Evolutionary conservation across 306 rosid genomes (phyloP), one percentile per base, ranked within the genome.

Genomic region (Corylus americana): DNA sequence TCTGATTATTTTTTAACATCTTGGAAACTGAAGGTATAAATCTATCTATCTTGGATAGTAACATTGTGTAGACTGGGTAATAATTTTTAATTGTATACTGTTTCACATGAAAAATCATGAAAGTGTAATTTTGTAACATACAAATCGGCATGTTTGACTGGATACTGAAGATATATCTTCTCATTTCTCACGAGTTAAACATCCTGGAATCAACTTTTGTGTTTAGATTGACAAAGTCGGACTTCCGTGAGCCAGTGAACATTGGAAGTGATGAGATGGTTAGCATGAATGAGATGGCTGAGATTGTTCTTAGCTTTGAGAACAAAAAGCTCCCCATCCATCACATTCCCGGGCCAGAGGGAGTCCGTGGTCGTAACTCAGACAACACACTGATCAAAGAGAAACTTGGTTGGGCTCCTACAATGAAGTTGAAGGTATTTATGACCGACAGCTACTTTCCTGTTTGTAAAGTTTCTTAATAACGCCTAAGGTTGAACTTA

Each of bases 181-280:
- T 66, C 75, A 55, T 62, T 47, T 44, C 57, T 45, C 57, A 55
- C 45, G 55, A 80, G 70, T 62, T 66, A 54, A 49, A 45, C 44
- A 14, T 44, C 17, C 27, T 22, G 53, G 18, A 51, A 67, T 61
- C 51, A 35, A 22, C 58, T 35, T 44, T 55, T 66, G 35, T 69
- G 80, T 74, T 77, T 57, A 95, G 99, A 78, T 90, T 95, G 96
- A 95, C 99, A 0, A 95, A 95, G 79, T 95, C 99, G 3, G 99
- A 95, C 81, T 95, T 95, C 84, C 88, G 93, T 1, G 99, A 95
- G 85, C 98, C 99, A 8, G 98, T 95, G 77, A 95, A 95, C 77
- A 93, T 93, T 81, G 99, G 99, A 85, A 95, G 99, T 44, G 98
- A 95, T 53, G 99, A 95, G 88, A 95, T 95, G 99, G 99, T 95